Conservation (phyloP, 768 basidiomycete genomes). For the Boletus tomentosulus region DNA sequence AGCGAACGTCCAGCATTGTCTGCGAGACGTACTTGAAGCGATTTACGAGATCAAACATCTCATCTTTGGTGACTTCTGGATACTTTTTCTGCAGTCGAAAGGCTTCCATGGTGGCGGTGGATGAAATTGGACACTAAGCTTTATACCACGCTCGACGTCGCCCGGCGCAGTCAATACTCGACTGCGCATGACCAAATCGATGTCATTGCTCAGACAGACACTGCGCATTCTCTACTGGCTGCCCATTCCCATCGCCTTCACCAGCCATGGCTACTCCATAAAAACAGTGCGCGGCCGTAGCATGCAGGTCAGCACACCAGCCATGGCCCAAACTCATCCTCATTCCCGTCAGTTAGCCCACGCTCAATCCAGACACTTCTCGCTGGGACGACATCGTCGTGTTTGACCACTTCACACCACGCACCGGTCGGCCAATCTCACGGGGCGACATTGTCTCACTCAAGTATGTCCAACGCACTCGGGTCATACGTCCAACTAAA, state of each 20-base stretch:
- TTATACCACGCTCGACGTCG: too few relatives aligned
- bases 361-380: constrained; percentile 70
- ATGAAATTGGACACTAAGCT: too few relatives aligned
- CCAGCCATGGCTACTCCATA: constrained; percentile 48
- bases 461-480: constrained; percentile 34
- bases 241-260: constrained; percentile 47
- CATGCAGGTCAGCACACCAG: constrained; percentile 57
- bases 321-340: not conserved
- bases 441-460: constrained; percentile 67
- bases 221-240: constrained; percentile 50
- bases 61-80: constrained; percentile 86
- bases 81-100: constrained; percentile 88
- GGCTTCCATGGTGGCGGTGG: constrained; percentile 58
- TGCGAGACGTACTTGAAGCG: constrained; percentile 81
- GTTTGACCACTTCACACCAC: constrained; percentile 51
- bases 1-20: not conserved
- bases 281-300: constrained; percentile 58
- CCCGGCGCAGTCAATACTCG: too few relatives aligned
- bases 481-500: not conserved
- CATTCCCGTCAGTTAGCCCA: constrained; percentile 53
- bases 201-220: not conserved
- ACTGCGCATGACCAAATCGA: too few relatives aligned
- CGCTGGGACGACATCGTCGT: constrained; percentile 56
- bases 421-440: constrained; percentile 32
- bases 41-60: constrained; percentile 92